Conservation (phyloP, 1,284 basidiomycete genomes). For the Ustilago esculenta region DNA sequence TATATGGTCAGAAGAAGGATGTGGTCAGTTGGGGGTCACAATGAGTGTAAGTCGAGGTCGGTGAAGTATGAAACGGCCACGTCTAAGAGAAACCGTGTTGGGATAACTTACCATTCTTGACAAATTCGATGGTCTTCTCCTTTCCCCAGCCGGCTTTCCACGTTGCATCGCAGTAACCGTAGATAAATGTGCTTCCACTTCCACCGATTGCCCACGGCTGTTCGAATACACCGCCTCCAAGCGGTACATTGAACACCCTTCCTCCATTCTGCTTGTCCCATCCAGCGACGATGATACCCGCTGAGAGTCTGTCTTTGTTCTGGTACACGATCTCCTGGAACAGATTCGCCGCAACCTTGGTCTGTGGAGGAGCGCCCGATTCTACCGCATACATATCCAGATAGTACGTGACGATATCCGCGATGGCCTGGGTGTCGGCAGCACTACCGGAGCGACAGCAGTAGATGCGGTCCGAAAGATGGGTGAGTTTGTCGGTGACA, state of each 20-base stretch:
- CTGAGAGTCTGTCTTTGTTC: slow-evolving; percentile 84
- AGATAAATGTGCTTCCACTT: slow-evolving; percentile 96
- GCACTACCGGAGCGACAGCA: slow-evolving; percentile 98
- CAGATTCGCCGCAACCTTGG: slow-evolving; percentile 81
- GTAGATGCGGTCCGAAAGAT: slow-evolving; percentile 97
- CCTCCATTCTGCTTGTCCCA: slow-evolving; percentile 96
- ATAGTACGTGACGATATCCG: slow-evolving; percentile 88
- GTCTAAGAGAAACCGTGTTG: no score
- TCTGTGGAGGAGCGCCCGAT: slow-evolving; percentile 78
- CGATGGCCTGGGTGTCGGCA: slow-evolving; percentile 94
- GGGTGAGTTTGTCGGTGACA: slow-evolving; percentile 97
- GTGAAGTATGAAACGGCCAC: no score
- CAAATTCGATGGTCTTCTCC: slow-evolving; percentile 91
- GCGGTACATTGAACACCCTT: slow-evolving; percentile 84
- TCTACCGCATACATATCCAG: slow-evolving; percentile 86
- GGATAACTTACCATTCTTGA: slow-evolving; percentile 82
- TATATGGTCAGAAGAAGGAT: no score
- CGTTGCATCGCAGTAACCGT: slow-evolving; percentile 99
- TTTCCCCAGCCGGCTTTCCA: slow-evolving; percentile 91
- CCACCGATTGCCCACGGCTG: slow-evolving; percentile 65
- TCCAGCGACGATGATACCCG: slow-evolving; percentile 97
- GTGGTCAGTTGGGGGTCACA: no score
- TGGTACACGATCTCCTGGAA: slow-evolving; percentile 93
- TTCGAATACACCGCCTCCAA: slow-evolving; percentile 63
- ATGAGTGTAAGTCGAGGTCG: no score